Base-by-base conservation (phyloP, 345 rosid species). In the Anastatica hierochuntica region DNA sequence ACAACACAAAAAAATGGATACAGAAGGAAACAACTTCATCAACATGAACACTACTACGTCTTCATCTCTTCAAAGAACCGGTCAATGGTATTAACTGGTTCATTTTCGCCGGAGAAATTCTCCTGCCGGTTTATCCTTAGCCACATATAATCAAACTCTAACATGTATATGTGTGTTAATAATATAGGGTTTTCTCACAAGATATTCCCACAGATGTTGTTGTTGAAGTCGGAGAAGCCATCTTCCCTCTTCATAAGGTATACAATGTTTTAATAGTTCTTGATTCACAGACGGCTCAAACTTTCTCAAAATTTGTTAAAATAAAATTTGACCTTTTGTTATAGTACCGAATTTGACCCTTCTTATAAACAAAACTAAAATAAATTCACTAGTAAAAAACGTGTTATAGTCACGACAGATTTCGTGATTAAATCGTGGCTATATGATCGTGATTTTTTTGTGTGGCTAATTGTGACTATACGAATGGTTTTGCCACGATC, bases 201-300 rank as follows among this genome's bases (percentile, higher is more conserved):
- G 96, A 83, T 8, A 79, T 88, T 26, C 96, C 98, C 0, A 68
- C 77, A 4, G 98, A 92, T 61, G 79, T 90, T 44, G 61, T 79
- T 2, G 80, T 87, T 35, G 80, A 20, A 58, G 95, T 87, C 37
- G 87, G 94, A 8, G 95, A 79, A 73, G 85, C 90, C 33, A 81
- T 58, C 33, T 84, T 90, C 72, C 52, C 95, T 60, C 98, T 90
- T 53, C 98, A 90, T 48, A 83, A 87, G 88, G 97, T 88, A 58
- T n/a, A n/a, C n/a, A n/a, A n/a, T n/a, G n/a, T n/a, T n/a, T n/a
- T n/a, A n/a, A n/a, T 54, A 18, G 11, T 31, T 31, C 52, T 19
- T 49, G 17, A 11, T 40, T 60, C 64, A 7, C 6, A 1, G n/a
- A n/a, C n/a, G n/a, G n/a, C n/a, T n/a, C n/a, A n/a, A n/a, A n/a